phyloP scores from a whole-genome alignment of 176 grass and related monocot species.

The Tillandsia leiboldiana region DNA sequence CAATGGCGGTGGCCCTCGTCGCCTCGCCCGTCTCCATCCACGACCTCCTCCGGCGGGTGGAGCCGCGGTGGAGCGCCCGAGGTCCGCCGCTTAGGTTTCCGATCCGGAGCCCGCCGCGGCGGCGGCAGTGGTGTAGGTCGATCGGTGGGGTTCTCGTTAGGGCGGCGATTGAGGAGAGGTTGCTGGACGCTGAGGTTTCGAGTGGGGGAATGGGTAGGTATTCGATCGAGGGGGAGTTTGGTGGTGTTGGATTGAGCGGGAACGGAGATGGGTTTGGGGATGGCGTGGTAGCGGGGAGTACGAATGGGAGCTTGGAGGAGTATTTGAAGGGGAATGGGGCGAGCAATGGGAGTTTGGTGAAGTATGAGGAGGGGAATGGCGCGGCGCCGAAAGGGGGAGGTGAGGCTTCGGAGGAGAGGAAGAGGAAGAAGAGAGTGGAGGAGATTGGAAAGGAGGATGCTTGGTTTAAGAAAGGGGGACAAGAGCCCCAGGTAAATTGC shows the following conservation, averaged over 20 bases:
- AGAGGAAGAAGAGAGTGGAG: conserved; percentile 76
- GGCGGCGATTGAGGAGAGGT: neutral
- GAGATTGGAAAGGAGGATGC: conserved; percentile 84
- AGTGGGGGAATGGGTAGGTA: neutral
- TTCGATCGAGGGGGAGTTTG: conserved; percentile 18
- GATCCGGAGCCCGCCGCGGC: neutral
- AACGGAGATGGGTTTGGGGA: conserved; percentile 33
- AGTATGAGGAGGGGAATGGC: conserved; percentile 10
- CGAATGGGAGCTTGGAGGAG: conserved; percentile 7
- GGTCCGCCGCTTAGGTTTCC: neutral
- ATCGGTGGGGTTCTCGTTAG: neutral
- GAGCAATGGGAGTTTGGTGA: conserved; percentile 17
- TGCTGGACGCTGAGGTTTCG: neutral
- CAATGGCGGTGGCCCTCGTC: neutral
- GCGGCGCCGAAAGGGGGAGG: neutral
- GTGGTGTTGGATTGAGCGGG: conserved; percentile 37
- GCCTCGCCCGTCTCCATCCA: neutral
- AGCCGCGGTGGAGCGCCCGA: neutral
- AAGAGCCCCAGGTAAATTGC: conserved; percentile 36
- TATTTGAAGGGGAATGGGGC: conserved; percentile 15
- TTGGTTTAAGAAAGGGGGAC: conserved; percentile 55
- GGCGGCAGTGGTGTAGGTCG: neutral
- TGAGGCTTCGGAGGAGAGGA: conserved; percentile 38
- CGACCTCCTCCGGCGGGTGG: neutral
- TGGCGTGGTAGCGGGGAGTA: conserved; percentile 18